Conservation (phyloP, 176 grass and related monocot genomes). For the Stipa capillata region DNA sequence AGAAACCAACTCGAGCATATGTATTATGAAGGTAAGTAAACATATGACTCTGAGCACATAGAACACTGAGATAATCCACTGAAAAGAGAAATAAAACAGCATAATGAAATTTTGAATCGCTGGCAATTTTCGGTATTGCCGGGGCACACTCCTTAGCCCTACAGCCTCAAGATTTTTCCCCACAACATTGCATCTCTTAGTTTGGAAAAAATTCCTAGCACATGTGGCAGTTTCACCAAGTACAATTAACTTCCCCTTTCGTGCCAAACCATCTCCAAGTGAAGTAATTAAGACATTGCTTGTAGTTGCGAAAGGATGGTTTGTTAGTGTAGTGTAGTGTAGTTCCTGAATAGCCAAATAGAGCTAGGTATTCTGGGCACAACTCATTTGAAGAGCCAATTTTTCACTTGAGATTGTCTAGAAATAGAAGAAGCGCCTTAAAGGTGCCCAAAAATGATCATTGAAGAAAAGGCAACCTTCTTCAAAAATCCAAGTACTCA, state of each 20-base stretch:
- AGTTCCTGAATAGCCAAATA: background rate
- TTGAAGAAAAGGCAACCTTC: background rate
- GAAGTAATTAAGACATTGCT: background rate
- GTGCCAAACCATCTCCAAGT: background rate
- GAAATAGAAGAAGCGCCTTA: background rate
- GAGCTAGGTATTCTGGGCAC: background rate
- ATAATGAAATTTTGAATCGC: no score
- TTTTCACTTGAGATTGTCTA: background rate
- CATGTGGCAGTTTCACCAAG: background rate
- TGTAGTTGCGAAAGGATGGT: background rate
- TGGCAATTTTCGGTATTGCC: no score
- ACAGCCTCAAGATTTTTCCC: no score
- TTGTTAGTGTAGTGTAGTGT: no score
- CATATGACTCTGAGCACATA: no score
- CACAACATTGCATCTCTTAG: background rate
- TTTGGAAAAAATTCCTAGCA: background rate
- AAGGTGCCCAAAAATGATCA: background rate
- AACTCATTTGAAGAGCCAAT: background rate
- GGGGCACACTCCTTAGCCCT: background rate
- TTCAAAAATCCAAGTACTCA: background rate
- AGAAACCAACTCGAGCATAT: no score
- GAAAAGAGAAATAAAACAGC: no score
- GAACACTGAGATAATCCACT: no score
- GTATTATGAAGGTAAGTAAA: no score
- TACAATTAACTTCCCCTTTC: background rate